phyloP scores from a whole-genome alignment of 2,329 filamentous ascomycete species.

The Aspergillus pseudoterreus region DNA sequence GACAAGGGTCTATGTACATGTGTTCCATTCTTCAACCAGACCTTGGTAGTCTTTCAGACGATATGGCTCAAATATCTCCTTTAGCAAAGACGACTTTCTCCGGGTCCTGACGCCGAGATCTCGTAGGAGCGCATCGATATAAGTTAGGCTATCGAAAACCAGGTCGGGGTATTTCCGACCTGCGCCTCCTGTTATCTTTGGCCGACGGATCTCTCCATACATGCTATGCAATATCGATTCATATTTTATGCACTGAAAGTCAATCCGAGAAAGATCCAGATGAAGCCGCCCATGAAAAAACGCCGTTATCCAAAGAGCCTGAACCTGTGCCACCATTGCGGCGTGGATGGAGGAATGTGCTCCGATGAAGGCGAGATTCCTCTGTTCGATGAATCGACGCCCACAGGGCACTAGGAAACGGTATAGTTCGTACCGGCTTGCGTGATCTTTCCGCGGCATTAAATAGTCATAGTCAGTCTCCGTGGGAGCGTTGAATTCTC shows the following conservation, averaged over 20 bases:
- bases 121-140: conserved; percentile 64
- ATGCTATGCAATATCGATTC: neutral
- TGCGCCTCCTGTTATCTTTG: conserved; percentile 43
- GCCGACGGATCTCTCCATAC: neutral
- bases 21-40: conserved; percentile 36
- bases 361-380: conserved; percentile 49
- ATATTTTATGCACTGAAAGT: neutral
- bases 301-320: conserved; percentile 62
- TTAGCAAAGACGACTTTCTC: conserved; percentile 30
- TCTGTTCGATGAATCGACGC: conserved; percentile 24
- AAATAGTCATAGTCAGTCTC: too few relatives aligned
- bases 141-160: conserved; percentile 74
- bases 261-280: conserved; percentile 18
- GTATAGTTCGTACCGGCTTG: neutral
- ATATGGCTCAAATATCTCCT: conserved; percentile 35
- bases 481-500: neutral
- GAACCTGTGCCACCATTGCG: conserved; percentile 42
- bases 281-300: conserved; percentile 53
- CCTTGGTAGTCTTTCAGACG: conserved; percentile 38
- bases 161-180: conserved; percentile 58
- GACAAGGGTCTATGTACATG: too few relatives aligned
- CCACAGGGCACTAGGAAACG: conserved; percentile 46
- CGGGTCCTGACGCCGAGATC: conserved; percentile 59
- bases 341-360: conserved; percentile 47
- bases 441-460: too few relatives aligned